phyloP scores from a whole-genome alignment of 768 basidiomycete species.

The Mycena alexandri region DNA sequence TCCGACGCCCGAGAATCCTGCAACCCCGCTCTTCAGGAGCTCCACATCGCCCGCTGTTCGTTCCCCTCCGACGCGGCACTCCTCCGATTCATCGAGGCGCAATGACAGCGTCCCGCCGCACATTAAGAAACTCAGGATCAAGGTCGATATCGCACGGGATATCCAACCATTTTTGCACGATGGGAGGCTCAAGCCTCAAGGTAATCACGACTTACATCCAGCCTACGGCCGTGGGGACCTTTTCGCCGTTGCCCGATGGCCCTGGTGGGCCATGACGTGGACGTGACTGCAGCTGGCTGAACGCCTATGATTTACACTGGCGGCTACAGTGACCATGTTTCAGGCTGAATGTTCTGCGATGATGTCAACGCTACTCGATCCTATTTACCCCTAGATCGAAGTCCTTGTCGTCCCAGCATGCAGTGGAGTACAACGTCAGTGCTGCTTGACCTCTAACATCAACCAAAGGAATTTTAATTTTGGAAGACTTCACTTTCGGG shows the following conservation, averaged over 20 bases:
- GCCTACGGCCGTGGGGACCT: not conserved
- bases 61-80: not conserved
- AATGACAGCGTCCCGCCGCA: not conserved
- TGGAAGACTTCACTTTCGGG: no score
- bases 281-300: no score
- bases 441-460: no score
- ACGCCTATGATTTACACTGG: no score
- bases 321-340: no score
- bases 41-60: not conserved
- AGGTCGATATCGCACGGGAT: not conserved
- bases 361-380: no score
- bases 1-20: not conserved
- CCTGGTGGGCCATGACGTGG: no score
- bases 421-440: no score
- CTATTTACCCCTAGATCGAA: no score
- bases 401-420: no score
- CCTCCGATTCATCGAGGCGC: not conserved
- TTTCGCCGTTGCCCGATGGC: not conserved
- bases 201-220: not conserved
- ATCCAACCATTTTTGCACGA: not conserved
- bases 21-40: not conserved
- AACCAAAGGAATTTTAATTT: no score
- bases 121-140: not conserved
- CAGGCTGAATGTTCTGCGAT: no score
- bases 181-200: not conserved